phyloP scores from a whole-genome alignment of 768 basidiomycete species.

The Mycena latifolia region DNA sequence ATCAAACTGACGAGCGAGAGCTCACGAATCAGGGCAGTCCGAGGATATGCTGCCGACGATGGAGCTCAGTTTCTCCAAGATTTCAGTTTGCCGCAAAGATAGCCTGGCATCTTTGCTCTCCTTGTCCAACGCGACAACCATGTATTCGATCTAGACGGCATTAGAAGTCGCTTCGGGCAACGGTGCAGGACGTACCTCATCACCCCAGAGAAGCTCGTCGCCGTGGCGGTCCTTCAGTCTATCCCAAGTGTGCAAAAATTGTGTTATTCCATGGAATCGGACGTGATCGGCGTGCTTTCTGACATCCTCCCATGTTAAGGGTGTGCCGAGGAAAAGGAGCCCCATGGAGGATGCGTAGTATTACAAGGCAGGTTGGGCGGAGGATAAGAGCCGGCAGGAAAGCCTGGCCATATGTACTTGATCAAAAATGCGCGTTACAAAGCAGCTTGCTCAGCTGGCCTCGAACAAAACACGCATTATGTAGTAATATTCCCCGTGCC shows the following conservation, averaged over 20 bases:
- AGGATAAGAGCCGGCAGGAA: background rate
- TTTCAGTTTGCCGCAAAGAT: slow-evolving; percentile 96
- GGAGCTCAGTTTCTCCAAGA: slow-evolving; percentile 80
- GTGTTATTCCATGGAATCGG: slow-evolving; percentile 91
- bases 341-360: slow-evolving; percentile 71
- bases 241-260: slow-evolving; percentile 95
- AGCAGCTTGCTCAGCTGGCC: too few species aligned
- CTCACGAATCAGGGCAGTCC: slow-evolving; percentile 72
- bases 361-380: slow-evolving; percentile 1
- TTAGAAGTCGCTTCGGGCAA: slow-evolving; percentile 28
- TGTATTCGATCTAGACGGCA: slow-evolving; percentile 87
- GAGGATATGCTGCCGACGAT: slow-evolving; percentile 76
- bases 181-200: slow-evolving; percentile 75
- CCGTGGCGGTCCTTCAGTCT: slow-evolving; percentile 91
- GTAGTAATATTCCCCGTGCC: too few species aligned
- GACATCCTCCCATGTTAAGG: slow-evolving; percentile 91
- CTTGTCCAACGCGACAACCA: slow-evolving; percentile 91
- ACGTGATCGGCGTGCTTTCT: slow-evolving; percentile 92
- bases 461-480: too few species aligned
- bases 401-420: too few species aligned
- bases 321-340: slow-evolving; percentile 92
- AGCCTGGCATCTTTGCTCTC: slow-evolving; percentile 84
- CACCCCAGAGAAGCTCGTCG: slow-evolving; percentile 96
- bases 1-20: slow-evolving; percentile 18
- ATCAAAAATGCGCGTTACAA: too few species aligned